These are phyloP conservation scores for Podospora pseudopauciseta DNA, from an alignment of 495 filamentous ascomycete genomes.

Conservation along the genomic window DNA sequence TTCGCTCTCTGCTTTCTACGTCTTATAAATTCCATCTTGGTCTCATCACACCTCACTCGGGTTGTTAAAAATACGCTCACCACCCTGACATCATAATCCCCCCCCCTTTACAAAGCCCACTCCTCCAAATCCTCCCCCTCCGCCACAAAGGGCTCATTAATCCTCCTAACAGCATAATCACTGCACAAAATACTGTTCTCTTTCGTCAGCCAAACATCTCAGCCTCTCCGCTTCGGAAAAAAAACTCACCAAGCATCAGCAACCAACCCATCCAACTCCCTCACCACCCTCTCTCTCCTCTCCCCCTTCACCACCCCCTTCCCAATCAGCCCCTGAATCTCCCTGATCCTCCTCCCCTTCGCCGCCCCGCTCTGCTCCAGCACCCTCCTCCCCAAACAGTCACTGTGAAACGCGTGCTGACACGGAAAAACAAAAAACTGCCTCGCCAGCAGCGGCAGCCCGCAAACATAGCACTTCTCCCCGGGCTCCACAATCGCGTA, in stretches of 20 bases:
- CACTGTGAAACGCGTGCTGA: conserved; percentile 94
- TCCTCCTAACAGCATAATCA: conserved; percentile 86
- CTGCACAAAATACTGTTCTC: conserved; percentile 73
- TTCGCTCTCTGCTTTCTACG: background rate
- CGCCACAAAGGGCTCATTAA: conserved; percentile 86
- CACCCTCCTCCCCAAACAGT: conserved; percentile 82
- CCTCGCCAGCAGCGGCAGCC: conserved; percentile 75
- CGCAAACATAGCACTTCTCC: conserved; percentile 86
- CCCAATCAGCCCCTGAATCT: conserved; percentile 76
- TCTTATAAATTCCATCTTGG: no score
- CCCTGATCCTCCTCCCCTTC: conserved; percentile 75
- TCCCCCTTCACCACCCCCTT: conserved; percentile 61
- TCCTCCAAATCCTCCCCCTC: conserved; percentile 68
- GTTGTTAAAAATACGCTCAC: no score
- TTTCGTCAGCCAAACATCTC: background rate
- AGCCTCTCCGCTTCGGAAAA: background rate
- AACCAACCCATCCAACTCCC: conserved; percentile 83
- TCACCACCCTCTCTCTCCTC: conserved; percentile 75
- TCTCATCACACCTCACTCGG: background rate
- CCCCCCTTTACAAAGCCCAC: conserved; percentile 65
- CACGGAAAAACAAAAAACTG: conserved; percentile 99
- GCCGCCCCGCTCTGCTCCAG: conserved; percentile 68
- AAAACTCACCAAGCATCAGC: conserved; percentile 53
- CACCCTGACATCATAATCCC: no score
- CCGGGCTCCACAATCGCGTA: conserved; percentile 97